phyloP scores from a whole-genome alignment of 345 rosid species.

The Murraya paniculata region DNA sequence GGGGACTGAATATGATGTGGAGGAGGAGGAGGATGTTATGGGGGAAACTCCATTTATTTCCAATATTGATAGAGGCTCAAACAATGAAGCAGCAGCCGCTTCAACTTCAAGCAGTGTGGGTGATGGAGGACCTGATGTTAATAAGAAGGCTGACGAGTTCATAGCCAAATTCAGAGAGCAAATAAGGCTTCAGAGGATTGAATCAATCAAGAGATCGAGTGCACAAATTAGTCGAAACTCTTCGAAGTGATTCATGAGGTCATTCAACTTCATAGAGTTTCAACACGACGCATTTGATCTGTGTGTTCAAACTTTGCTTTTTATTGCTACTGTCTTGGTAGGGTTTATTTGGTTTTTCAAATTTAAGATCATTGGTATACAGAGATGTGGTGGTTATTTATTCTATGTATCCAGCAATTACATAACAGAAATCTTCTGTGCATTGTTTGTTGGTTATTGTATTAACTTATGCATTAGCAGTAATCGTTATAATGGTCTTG shows the following conservation, averaged over 20 bases:
- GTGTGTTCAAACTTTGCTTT: neutral
- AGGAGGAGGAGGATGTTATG: slow-evolving; percentile 13
- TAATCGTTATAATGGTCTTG: neutral
- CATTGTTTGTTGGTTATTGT: slow-evolving; percentile 1
- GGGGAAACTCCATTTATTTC: slow-evolving; percentile 12
- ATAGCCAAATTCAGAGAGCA: slow-evolving; percentile 99
- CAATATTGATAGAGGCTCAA: neutral
- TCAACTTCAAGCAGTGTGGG: slow-evolving; percentile 20
- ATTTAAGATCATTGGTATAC: slow-evolving; percentile 18
- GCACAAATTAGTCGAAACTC: slow-evolving; percentile 23
- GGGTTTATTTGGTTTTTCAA: neutral
- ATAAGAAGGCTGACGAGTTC: slow-evolving; percentile 94
- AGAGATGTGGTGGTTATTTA: slow-evolving; percentile 18
- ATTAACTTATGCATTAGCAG: neutral
- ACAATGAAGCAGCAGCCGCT: slow-evolving; percentile 23
- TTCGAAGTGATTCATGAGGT: slow-evolving; percentile 19
- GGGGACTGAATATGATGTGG: slow-evolving; percentile 24
- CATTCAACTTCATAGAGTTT: neutral
- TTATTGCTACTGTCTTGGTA: neutral
- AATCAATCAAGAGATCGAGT: slow-evolving; percentile 76
- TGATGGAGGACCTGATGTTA: slow-evolving; percentile 76
- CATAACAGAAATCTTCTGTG: slow-evolving; percentile 8
- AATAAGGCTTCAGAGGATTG: slow-evolving; percentile 93
- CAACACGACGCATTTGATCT: slow-evolving; percentile 8
- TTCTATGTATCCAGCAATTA: slow-evolving; percentile 13